phyloP scores from a whole-genome alignment of 73 alveolate genomes.

The Tetrahymena elliotti region DNA sequence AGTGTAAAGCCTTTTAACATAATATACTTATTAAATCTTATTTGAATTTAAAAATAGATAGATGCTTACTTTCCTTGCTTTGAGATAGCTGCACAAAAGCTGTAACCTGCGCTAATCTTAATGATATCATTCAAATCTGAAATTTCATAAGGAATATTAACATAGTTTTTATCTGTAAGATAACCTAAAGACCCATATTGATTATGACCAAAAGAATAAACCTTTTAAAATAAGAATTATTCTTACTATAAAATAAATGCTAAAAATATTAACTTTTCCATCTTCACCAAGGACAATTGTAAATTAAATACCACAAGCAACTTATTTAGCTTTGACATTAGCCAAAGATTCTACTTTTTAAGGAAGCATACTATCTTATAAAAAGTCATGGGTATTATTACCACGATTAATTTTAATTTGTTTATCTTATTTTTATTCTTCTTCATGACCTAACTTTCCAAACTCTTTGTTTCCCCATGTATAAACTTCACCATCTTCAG shows the following conservation, averaged over 20 bases:
- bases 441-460: constrained; percentile 35
- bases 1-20: constrained; percentile 6
- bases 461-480: constrained; percentile 40
- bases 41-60: neutral
- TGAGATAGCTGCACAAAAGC: constrained; percentile 23
- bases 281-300: constrained; percentile 15
- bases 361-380: constrained; percentile 10
- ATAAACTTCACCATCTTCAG: constrained; percentile 22
- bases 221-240: neutral
- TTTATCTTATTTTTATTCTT: neutral
- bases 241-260: neutral
- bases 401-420: neutral
- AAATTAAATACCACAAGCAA: constrained; percentile 28
- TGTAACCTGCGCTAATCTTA: constrained; percentile 12
- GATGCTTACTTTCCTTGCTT: constrained; percentile 19
- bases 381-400: neutral
- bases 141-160: neutral
- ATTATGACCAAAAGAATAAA: constrained; percentile 12
- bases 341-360: constrained; percentile 2
- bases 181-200: constrained; percentile 27
- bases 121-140: neutral
- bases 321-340: constrained; percentile 10
- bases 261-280: constrained; percentile 11
- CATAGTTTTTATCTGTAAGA: neutral
- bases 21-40: neutral